phyloP scores from a whole-genome alignment of 768 basidiomycete genomes.

The Boletus reticuloceps region DNA sequence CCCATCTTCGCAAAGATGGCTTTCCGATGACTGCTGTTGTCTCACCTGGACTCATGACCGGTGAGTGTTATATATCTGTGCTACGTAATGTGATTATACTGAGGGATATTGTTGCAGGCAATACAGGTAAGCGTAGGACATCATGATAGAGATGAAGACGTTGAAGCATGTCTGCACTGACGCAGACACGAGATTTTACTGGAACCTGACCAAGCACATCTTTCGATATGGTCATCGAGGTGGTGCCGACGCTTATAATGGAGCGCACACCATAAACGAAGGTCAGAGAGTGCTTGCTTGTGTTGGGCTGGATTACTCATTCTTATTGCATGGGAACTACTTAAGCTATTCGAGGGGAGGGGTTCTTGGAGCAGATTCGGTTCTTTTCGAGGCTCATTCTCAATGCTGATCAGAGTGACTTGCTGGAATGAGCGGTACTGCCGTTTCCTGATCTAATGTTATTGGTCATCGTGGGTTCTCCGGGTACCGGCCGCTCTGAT shows the following conservation, averaged over 20 bases:
- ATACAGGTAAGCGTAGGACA: slow-evolving; percentile 20
- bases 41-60: slow-evolving; percentile 34
- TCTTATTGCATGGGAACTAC: slow-evolving; percentile 9
- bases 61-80: slow-evolving; percentile 1
- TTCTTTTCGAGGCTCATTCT: slow-evolving; percentile 34
- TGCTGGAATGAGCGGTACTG: slow-evolving; percentile 12
- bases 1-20: slow-evolving; percentile 28
- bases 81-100: background rate
- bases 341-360: slow-evolving; percentile 30
- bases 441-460: too few species aligned
- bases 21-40: slow-evolving; percentile 22
- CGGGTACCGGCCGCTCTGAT: too few species aligned
- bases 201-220: slow-evolving; percentile 45
- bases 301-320: slow-evolving; percentile 6
- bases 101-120: slow-evolving; percentile 13
- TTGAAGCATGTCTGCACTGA: slow-evolving; percentile 13
- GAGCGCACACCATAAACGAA: slow-evolving; percentile 29
- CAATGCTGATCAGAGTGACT: slow-evolving; percentile 30
- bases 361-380: slow-evolving; percentile 29
- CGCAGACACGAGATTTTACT: slow-evolving; percentile 44
- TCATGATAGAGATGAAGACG: slow-evolving; percentile 17
- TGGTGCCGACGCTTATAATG: slow-evolving; percentile 34
- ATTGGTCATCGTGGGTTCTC: background rate
- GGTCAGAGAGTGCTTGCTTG: slow-evolving; percentile 11
- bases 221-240: slow-evolving; percentile 44